Conservation (phyloP, 306 rosid species). For the Cucumis hystrix region DNA sequence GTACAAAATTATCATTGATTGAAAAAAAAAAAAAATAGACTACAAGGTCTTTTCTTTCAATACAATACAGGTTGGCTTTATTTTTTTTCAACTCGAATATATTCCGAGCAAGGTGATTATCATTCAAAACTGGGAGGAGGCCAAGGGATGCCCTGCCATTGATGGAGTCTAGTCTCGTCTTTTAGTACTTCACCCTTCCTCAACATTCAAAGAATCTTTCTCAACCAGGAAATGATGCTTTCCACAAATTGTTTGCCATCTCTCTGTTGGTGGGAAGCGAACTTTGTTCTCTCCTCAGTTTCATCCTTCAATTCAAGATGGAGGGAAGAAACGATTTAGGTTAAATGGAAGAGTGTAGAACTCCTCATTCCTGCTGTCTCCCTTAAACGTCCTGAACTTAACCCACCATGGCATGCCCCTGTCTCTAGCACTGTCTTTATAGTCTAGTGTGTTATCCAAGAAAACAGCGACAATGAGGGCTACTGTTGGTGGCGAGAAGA, state of each 20-base stretch:
- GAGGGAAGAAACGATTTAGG: constrained; percentile 93
- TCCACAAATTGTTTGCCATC: constrained; percentile 27
- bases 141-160: constrained; percentile 7
- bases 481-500: constrained; percentile 80
- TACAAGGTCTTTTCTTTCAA: background rate
- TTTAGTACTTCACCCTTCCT: constrained; percentile 12
- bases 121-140: constrained; percentile 3
- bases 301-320: constrained; percentile 30
- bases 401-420: constrained; percentile 99
- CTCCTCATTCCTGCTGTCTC: constrained; percentile 84
- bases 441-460: constrained; percentile 95
- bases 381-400: constrained; percentile 74
- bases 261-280: constrained; percentile 3
- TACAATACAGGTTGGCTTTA: background rate
- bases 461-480: constrained; percentile 72
- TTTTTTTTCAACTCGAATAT: constrained; percentile 29
- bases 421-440: constrained; percentile 70
- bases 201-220: constrained; percentile 9
- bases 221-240: constrained; percentile 54
- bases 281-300: background rate
- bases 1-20: background rate
- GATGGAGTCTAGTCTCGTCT: background rate
- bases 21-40: background rate
- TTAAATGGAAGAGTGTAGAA: constrained; percentile 97
- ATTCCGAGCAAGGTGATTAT: constrained; percentile 23